Conservation (phyloP, 1,284 basidiomycete genomes). For the Sanghuangporus weigelae region DNA sequence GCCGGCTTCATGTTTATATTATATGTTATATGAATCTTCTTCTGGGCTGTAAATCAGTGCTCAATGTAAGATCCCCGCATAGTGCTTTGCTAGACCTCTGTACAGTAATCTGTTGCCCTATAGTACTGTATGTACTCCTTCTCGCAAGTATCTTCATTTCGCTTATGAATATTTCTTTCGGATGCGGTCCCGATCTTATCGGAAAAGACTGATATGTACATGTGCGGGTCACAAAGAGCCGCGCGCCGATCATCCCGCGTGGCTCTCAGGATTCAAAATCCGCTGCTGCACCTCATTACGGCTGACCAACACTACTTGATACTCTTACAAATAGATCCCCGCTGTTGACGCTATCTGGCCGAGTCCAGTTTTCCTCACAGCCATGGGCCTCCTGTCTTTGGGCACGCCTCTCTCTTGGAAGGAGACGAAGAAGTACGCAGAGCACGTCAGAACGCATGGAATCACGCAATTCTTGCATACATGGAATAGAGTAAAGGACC, state of each 20-base stretch:
- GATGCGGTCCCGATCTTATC: background rate
- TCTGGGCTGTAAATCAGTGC: background rate
- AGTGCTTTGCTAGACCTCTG: too few species aligned
- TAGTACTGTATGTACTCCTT: too few species aligned
- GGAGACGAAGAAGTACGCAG: slow-evolving; percentile 81
- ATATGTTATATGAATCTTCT: background rate
- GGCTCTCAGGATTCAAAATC: background rate
- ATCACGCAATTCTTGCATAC: slow-evolving; percentile 93
- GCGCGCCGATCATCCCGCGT: background rate
- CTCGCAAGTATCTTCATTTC: too few species aligned
- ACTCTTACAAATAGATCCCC: background rate
- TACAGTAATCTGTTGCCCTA: too few species aligned
- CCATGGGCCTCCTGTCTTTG: slow-evolving; percentile 91
- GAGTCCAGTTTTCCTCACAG: background rate
- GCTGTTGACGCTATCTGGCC: background rate
- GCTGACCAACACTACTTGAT: background rate
- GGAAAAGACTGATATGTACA: background rate
- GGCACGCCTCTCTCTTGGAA: slow-evolving; percentile 95
- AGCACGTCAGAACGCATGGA: slow-evolving; percentile 90
- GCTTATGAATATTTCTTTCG: too few species aligned
- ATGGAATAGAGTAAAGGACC: slow-evolving; percentile 89
- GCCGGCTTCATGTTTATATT: background rate
- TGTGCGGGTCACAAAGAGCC: background rate
- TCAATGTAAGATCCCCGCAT: too few species aligned
- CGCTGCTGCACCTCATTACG: background rate